phyloP scores from a whole-genome alignment of 805 yeast species.

The Saccharomycopsis sp. region DNA sequence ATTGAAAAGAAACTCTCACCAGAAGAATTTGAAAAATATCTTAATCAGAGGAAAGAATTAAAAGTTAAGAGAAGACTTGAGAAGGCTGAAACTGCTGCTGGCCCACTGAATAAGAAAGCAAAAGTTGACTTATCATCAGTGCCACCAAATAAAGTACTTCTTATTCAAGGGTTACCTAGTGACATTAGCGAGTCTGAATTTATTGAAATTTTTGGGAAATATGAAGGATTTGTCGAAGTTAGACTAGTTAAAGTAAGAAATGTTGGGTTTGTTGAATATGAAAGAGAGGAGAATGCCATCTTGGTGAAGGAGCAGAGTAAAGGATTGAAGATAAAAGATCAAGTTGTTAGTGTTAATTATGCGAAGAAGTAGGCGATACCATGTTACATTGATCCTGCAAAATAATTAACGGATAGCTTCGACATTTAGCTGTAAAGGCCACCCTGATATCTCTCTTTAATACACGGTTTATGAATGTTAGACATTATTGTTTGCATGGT shows the following conservation, averaged over 20 bases:
- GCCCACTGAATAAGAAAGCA: conserved; percentile 16
- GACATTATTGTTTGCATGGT: no score
- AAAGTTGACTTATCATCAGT: conserved; percentile 24
- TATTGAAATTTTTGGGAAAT: conserved; percentile 37
- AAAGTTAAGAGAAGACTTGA: conserved; percentile 19
- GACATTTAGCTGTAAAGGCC: no score
- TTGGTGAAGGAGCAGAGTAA: conserved; percentile 29
- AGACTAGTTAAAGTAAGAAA: conserved; percentile 60
- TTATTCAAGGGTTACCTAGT: conserved; percentile 58
- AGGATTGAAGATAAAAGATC: conserved; percentile 23
- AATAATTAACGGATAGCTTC: no score
- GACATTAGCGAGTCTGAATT: conserved; percentile 37
- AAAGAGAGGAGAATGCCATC: conserved; percentile 44
- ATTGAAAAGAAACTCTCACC: conserved; percentile 19
- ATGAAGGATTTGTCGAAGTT: conserved; percentile 57
- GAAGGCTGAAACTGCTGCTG: conserved; percentile 24
- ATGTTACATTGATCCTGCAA: no score
- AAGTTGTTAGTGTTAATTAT: conserved; percentile 24
- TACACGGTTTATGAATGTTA: no score
- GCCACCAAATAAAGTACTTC: conserved; percentile 65
- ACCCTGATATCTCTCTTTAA: no score
- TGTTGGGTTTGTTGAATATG: conserved; percentile 79
- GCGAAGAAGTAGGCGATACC: conserved; percentile 28
- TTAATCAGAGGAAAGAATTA: conserved; percentile 21
- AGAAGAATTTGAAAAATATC: conserved; percentile 20